Evolutionary conservation across 192 early-diverging fungal genomes (phyloP).

Genomic region (Rhizophagus sp.): DNA sequence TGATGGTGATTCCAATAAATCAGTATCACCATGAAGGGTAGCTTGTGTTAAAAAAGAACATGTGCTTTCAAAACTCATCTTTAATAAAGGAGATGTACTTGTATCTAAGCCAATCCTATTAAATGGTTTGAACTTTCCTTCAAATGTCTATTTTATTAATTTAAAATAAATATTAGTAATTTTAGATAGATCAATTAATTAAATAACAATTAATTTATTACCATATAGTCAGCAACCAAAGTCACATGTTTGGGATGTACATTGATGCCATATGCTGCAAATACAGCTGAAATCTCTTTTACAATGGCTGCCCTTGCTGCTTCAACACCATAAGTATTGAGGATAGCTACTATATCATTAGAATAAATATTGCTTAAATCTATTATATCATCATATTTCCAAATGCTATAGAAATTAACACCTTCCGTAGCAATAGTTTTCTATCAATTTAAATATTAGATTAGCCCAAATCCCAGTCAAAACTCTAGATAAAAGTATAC

Average conservation of each 20-base stretch:
- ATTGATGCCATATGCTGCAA: conserved; percentile 90
- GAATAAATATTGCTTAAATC: conserved; percentile 89
- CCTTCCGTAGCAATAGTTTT: conserved; percentile 84
- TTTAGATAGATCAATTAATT: neutral
- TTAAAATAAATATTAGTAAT: conserved; percentile 1
- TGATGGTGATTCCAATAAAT: conserved; percentile 86
- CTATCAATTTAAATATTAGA: conserved; percentile 34
- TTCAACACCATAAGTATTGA: conserved; percentile 96
- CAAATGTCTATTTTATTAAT: conserved; percentile 72
- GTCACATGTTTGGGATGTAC: conserved; percentile 95
- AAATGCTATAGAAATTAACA: conserved; percentile 88
- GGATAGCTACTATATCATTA: conserved; percentile 95
- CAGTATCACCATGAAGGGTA: conserved; percentile 86
- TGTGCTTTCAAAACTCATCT: conserved; percentile 99
- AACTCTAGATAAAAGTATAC: neutral
- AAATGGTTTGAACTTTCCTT: conserved; percentile 98
- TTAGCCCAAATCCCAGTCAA: neutral
- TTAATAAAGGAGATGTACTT: conserved; percentile 90
- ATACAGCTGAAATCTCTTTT: conserved; percentile 89
- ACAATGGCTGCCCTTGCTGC: conserved; percentile 92
- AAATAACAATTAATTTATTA: conserved; percentile 35
- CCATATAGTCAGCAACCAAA: conserved; percentile 98
- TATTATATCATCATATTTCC: conserved; percentile 73
- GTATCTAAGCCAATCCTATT: conserved; percentile 93
- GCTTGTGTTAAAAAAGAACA: conserved; percentile 93